Evolutionary conservation across 306 rosid species (phyloP).

Genomic region (Medicago lupulina): DNA sequence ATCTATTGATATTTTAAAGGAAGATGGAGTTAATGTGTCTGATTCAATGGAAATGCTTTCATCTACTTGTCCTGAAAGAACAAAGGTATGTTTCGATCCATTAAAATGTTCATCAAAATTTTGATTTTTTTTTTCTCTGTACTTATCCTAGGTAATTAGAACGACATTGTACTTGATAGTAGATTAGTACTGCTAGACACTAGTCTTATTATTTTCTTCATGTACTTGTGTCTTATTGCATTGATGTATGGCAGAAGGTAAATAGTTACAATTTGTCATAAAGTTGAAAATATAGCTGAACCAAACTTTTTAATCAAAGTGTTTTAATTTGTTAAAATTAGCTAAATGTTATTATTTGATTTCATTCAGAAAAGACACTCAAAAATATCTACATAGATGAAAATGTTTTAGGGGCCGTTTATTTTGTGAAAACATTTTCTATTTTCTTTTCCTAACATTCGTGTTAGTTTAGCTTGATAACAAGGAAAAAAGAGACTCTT

Average conservation of each 20-base stretch:
- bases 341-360: neutral
- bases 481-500: no score
- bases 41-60: conserved; percentile 56
- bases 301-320: conserved; percentile 7
- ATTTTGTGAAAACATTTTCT: no score
- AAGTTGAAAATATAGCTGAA: conserved; percentile 31
- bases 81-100: conserved; percentile 58
- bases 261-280: neutral
- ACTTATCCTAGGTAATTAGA: conserved; percentile 1
- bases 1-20: conserved; percentile 80
- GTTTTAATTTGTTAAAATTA: neutral
- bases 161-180: conserved; percentile 14
- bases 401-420: neutral
- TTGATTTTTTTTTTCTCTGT: neutral
- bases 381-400: neutral
- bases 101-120: conserved; percentile 26
- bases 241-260: conserved; percentile 8
- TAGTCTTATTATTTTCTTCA: conserved; percentile 9
- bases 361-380: conserved; percentile 1
- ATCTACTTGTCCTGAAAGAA: conserved; percentile 67
- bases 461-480: no score
- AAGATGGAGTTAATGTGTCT: conserved; percentile 79
- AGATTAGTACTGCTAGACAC: neutral
- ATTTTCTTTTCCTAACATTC: no score
- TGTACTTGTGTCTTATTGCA: conserved; percentile 14